Base-by-base conservation (phyloP, 441 rosid species). In the Isatis lusitanica region DNA sequence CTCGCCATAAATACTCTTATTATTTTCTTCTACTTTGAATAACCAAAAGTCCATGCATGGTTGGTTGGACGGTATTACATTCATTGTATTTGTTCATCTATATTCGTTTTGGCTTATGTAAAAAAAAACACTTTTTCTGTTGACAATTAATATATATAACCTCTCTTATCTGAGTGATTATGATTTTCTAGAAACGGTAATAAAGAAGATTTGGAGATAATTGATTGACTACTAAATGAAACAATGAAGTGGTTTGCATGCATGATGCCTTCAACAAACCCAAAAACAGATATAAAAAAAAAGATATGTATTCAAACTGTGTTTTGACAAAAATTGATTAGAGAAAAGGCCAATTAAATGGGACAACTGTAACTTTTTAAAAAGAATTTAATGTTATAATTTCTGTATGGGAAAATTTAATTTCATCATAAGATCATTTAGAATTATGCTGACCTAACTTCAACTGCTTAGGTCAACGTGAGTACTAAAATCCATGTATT, bases 11-110 rank as follows among this genome's bases (percentile, higher is more conserved):
- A 21, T 21, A 21, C 24, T 31, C 24, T 18, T 30, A 39, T 18
- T 30, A 39, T 43, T 36, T 51, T 26, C 3, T 4, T 38, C 24
- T 21, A 12, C 40, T 36, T 40, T 6, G 15, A 63, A 63, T 13
- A 60, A 6, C n/a, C 13, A 21, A 11, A 10, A 59, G 62, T 74
- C 56, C 38, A 59, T 52, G 69, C 38, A 50, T 52, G 69, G 74
- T 68, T 75, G 28, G 74, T 70, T 75, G 70, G 70, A 62, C 30
- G 47, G 63, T 52, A 21, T 75, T 68, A 53, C 71, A 46, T 55
- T 75, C 66, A 55, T 55, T 61, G 68, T 60, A 51, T 68, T 31
- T 31, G 30, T 67, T 31, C 62, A 66, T 66, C 21, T 66, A 38
- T 7, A 40, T 59, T 33, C 44, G 44, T 21, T 63, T 74, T 47